A percentile compares a stretch with the other conserved stretches of the same genome.
Conservation (phyloP, 225 moss, liverwort and hornwort genomes). For the Sphagnum tenellum region DNA sequence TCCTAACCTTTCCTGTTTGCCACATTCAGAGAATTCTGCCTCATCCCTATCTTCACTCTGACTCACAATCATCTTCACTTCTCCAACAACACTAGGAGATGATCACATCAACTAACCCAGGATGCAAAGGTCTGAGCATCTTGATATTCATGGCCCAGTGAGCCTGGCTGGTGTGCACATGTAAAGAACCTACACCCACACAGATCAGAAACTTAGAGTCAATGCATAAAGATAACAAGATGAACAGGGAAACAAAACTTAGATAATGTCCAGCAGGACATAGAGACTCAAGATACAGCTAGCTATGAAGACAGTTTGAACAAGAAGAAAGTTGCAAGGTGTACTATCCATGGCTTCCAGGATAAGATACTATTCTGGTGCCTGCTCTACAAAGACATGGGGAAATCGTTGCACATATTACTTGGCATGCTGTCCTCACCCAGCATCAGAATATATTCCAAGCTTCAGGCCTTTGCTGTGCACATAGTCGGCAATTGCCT, state of each 20-base stretch:
- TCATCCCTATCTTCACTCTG: neutral
- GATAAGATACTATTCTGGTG: no score
- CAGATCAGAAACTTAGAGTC: neutral
- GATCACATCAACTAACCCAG: constrained; percentile 29
- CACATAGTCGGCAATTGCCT: constrained; percentile 77
- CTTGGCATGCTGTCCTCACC: constrained; percentile 30
- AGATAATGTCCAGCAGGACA: no score
- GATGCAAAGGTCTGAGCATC: constrained; percentile 59
- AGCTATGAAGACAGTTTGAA: no score
- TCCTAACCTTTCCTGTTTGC: no score
- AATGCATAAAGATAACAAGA: no score
- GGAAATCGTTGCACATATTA: neutral
- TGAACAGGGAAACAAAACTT: no score
- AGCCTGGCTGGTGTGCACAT: constrained; percentile 69
- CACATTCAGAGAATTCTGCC: no score
- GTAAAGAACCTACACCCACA: constrained; percentile 39
- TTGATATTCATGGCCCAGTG: constrained; percentile 42
- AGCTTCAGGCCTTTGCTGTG: constrained; percentile 82
- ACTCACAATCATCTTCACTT: neutral
- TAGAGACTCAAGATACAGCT: no score
- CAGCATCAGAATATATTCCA: constrained; percentile 96
- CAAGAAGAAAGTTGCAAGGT: no score
- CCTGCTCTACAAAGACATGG: neutral
- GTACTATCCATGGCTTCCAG: no score
- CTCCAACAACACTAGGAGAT: neutral